phyloP scores from a whole-genome alignment of 805 yeast species.

The Suhomyces sp. region DNA sequence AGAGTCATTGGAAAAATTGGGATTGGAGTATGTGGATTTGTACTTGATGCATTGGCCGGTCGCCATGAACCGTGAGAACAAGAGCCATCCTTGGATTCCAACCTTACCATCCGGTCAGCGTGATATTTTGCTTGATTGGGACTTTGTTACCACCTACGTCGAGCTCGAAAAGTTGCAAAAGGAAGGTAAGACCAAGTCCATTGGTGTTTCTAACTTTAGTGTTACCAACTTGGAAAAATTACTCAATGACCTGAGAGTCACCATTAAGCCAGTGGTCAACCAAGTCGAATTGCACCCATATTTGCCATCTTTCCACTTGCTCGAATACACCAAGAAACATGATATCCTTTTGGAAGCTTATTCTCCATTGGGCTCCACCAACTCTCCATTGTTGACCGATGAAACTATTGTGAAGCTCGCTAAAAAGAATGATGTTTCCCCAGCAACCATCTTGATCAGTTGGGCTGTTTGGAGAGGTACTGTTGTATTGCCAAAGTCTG shows the following conservation, averaged over 20 bases:
- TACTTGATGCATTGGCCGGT: constrained; percentile 81
- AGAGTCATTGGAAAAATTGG: constrained; percentile 57
- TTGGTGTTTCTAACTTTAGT: constrained; percentile 39
- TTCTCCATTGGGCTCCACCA: constrained; percentile 36
- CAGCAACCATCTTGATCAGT: constrained; percentile 37
- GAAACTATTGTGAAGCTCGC: constrained; percentile 28
- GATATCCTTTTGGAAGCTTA: constrained; percentile 26
- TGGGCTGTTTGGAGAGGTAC: constrained; percentile 42
- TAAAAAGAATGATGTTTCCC: constrained; percentile 28
- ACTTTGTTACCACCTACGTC: constrained; percentile 34
- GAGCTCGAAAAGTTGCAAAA: constrained; percentile 28
- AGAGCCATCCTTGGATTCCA: constrained; percentile 2
- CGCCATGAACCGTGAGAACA: constrained; percentile 7
- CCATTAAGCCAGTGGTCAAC: constrained; percentile 29
- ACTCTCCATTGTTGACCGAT: constrained; percentile 37
- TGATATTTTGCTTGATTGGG: constrained; percentile 24
- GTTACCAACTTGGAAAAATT: constrained; percentile 27
- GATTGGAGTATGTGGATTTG: constrained; percentile 73
- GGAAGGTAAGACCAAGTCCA: constrained; percentile 25
- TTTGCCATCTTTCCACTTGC: constrained; percentile 26
- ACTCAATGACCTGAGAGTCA: constrained; percentile 20
- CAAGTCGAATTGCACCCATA: constrained; percentile 39
- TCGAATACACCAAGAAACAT: constrained; percentile 12
- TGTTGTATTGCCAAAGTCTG: constrained; percentile 41
- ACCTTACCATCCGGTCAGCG: constrained; percentile 42